Conservation (phyloP, 2,329 filamentous ascomycete genomes). For the Fonsecaea monophora region DNA sequence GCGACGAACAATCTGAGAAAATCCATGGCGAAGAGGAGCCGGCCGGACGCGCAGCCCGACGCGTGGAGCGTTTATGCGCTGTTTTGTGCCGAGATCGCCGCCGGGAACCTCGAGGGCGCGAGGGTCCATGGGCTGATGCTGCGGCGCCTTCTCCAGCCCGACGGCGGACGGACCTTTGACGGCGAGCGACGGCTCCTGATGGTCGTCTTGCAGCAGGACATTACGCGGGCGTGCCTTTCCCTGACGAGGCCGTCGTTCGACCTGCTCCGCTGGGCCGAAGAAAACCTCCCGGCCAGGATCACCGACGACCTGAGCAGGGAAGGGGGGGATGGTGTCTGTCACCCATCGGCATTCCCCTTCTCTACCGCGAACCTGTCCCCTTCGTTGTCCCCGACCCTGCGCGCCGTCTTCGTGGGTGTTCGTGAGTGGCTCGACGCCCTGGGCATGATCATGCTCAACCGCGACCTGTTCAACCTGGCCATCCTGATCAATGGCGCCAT, state of each 20-base stretch:
- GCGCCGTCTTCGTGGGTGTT: neutral
- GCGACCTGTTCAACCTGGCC: neutral
- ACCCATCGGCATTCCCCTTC: slow-evolving; percentile 10
- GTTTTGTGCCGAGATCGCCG: slow-evolving; percentile 24
- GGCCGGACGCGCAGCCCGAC: neutral
- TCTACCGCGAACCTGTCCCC: neutral
- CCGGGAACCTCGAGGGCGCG: slow-evolving; percentile 21
- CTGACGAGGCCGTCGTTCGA: slow-evolving; percentile 19
- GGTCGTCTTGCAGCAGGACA: slow-evolving; percentile 17
- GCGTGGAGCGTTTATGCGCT: slow-evolving; percentile 26
- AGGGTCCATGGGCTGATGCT: slow-evolving; percentile 21
- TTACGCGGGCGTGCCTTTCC: slow-evolving; percentile 18
- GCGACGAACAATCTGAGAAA: slow-evolving; percentile 17
- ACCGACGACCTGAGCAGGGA: neutral
- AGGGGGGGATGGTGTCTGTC: neutral
- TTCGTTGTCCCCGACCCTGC: neutral
- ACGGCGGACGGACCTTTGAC: neutral
- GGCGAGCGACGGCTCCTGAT: slow-evolving; percentile 16
- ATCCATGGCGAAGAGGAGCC: neutral
- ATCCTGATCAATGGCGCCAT: slow-evolving; percentile 10
- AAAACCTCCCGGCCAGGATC: slow-evolving; percentile 8
- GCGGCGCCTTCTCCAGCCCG: slow-evolving; percentile 19
- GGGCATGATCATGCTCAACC: slow-evolving; percentile 3
- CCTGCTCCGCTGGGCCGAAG: slow-evolving; percentile 20
- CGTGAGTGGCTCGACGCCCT: slow-evolving; percentile 15